These are phyloP conservation scores for Chaetomiaceae sp. DNA, from an alignment of 2,329 filamentous ascomycete species.

Conservation along the genomic window DNA sequence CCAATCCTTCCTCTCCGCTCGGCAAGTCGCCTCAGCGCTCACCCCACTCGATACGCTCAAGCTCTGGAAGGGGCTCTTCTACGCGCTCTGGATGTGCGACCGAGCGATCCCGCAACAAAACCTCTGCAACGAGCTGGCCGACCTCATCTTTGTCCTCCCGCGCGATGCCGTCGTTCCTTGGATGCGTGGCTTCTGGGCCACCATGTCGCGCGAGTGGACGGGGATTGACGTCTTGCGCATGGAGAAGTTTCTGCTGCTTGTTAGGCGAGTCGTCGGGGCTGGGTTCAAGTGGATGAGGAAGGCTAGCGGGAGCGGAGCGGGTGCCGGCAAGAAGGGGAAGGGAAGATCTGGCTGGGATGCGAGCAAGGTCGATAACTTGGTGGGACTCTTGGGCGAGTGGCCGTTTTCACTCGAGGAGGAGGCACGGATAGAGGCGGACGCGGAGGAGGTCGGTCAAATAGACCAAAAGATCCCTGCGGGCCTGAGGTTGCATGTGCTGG, in stretches of 20 bases:
- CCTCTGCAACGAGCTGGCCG: slow-evolving; percentile 72
- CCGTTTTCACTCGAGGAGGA: slow-evolving; percentile 36
- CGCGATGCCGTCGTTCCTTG: slow-evolving; percentile 39
- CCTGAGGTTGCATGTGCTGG: slow-evolving; percentile 77
- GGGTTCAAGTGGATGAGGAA: slow-evolving; percentile 50
- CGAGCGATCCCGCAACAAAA: slow-evolving; percentile 81
- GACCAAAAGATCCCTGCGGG: slow-evolving; percentile 64
- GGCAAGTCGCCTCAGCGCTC: slow-evolving; percentile 48
- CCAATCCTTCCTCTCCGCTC: slow-evolving; percentile 67
- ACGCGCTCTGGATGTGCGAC: slow-evolving; percentile 91
- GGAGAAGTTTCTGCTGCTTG: slow-evolving; percentile 88
- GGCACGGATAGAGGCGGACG: slow-evolving; percentile 26
- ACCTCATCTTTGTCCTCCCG: slow-evolving; percentile 58
- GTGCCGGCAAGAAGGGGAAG: slow-evolving; percentile 29
- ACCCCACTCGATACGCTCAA: slow-evolving; percentile 70
- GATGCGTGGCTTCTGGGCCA: slow-evolving; percentile 66
- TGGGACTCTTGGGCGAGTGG: slow-evolving; percentile 43
- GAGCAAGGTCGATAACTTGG: slow-evolving; percentile 27
- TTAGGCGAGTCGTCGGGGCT: slow-evolving; percentile 72
- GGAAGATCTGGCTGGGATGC: slow-evolving; percentile 21
- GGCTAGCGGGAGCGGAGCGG: background rate
- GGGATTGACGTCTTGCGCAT: slow-evolving; percentile 70
- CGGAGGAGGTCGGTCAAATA: slow-evolving; percentile 32
- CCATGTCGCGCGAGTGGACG: slow-evolving; percentile 64
- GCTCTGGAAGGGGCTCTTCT: slow-evolving; percentile 93